Conservation (phyloP, 208 protist species). For the Angomonas ambiguus region DNA sequence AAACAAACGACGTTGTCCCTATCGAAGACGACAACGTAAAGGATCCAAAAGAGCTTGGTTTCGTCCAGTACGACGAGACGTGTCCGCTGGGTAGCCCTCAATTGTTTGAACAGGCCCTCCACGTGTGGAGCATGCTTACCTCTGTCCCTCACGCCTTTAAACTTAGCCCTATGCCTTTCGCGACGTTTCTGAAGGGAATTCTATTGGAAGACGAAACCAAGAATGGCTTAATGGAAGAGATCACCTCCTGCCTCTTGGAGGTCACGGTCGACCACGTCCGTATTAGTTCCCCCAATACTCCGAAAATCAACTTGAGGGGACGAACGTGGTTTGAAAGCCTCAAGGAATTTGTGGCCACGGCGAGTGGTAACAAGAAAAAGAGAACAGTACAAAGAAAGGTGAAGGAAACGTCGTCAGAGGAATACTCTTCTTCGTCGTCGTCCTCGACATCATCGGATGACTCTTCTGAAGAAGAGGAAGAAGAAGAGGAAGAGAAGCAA, state of each 20-base stretch:
- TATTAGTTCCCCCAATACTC: constrained; percentile 32
- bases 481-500: constrained; percentile 26
- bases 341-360: constrained; percentile 68
- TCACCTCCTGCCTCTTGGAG: constrained; percentile 50
- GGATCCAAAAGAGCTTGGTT: constrained; percentile 32
- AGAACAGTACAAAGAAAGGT: constrained; percentile 24
- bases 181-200: constrained; percentile 65
- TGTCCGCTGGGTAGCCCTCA: constrained; percentile 37
- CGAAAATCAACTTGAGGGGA: constrained; percentile 48
- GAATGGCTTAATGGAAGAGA: constrained; percentile 84
- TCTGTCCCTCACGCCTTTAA: constrained; percentile 56
- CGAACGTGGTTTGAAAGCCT: constrained; percentile 79
- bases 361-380: constrained; percentile 71
- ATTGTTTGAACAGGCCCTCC: constrained; percentile 65
- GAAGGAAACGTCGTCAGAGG: constrained; percentile 11
- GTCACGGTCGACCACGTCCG: constrained; percentile 49
- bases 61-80: constrained; percentile 42
- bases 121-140: constrained; percentile 68
- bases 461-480: constrained; percentile 23
- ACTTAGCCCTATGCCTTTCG: constrained; percentile 80
- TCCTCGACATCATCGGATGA: background rate
- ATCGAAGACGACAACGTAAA: constrained; percentile 36
- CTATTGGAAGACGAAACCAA: constrained; percentile 45
- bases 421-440: background rate
- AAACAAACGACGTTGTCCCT: constrained; percentile 25